Evolutionary conservation across 1,284 basidiomycete species (phyloP).

Genomic region (Melampsora allii-populina): DNA sequence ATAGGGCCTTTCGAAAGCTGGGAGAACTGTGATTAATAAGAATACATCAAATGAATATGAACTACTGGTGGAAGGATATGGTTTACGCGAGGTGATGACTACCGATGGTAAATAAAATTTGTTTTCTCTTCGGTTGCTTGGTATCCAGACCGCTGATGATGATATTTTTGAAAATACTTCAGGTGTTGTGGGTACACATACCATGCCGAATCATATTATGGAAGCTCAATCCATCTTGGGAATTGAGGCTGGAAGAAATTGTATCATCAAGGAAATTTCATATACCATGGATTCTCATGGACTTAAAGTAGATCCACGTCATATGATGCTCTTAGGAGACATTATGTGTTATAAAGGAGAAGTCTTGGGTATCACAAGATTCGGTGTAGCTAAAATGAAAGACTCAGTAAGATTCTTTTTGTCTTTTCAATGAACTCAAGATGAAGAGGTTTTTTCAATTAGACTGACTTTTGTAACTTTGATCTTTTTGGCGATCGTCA

Average conservation of each 20-base stretch:
- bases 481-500: not conserved
- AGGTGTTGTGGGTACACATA: constrained; percentile 89
- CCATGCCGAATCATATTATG: constrained; percentile 95
- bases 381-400: constrained; percentile 99
- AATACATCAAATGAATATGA: constrained; percentile 59
- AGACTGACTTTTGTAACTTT: not conserved
- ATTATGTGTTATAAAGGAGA: constrained; percentile 99
- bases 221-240: constrained; percentile 92
- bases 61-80: constrained; percentile 91
- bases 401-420: constrained; percentile 68
- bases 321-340: constrained; percentile 97
- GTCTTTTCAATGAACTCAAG: not conserved
- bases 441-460: too few relatives aligned
- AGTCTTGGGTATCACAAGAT: constrained; percentile 96
- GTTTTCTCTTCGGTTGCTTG: not conserved
- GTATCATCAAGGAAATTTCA: constrained; percentile 78
- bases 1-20: constrained; percentile 73
- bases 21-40: constrained; percentile 87
- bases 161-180: not conserved
- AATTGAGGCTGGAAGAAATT: constrained; percentile 91
- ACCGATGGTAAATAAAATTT: constrained; percentile 69
- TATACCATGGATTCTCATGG: constrained; percentile 82
- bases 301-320: constrained; percentile 97
- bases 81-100: constrained; percentile 94
- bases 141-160: not conserved